phyloP scores from a whole-genome alignment of 179 eudicot genomes.

The Spergularia azorica region DNA sequence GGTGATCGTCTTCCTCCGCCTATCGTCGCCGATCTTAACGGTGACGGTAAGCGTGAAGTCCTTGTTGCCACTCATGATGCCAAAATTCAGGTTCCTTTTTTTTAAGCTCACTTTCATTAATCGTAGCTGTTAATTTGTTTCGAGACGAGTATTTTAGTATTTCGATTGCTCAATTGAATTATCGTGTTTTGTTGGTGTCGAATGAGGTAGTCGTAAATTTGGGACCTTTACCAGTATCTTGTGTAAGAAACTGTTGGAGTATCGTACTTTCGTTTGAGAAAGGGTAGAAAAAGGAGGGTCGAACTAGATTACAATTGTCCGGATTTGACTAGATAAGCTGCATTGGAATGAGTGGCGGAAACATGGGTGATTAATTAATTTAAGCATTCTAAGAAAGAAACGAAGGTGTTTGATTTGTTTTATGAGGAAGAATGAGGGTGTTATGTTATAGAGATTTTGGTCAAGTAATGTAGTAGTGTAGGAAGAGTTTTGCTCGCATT shows the following conservation, averaged over 20 bases:
- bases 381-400: not conserved
- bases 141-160: not conserved
- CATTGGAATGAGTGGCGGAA: not conserved
- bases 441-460: not conserved
- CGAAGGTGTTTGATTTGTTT: not conserved
- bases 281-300: too few species aligned
- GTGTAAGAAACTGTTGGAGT: not conserved
- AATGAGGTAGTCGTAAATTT: not conserved
- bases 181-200: not conserved
- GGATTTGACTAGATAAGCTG: too few species aligned
- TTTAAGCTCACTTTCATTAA: not conserved
- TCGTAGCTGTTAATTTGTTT: not conserved
- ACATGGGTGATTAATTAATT: not conserved
- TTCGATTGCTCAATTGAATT: not conserved
- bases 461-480: too few species aligned
- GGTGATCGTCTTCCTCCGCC: conserved; percentile 98
- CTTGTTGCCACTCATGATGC: conserved; percentile 95
- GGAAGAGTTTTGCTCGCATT: too few species aligned
- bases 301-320: too few species aligned
- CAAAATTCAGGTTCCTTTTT: conserved; percentile 76
- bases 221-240: not conserved
- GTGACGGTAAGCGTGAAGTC: conserved; percentile 85
- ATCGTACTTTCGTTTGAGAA: too few species aligned
- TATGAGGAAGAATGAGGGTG: too few species aligned
- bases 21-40: conserved; percentile 87